Base-by-base conservation (phyloP, 768 basidiomycete genomes). In the Boletus pseudo-olivaceus region DNA sequence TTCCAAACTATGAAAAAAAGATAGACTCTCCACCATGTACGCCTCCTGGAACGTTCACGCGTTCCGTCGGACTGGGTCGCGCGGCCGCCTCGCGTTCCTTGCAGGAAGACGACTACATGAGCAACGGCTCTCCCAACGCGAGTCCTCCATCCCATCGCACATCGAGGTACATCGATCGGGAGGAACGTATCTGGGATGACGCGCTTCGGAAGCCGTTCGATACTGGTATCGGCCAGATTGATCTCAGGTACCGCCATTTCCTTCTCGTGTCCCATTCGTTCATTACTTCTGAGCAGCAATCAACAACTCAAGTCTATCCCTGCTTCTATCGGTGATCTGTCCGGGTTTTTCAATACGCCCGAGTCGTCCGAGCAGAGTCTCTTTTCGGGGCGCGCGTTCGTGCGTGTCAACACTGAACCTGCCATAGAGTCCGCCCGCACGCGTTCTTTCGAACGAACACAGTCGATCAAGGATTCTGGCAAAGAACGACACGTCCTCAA, bases 401-500 rank as follows among this genome's bases (percentile, higher is more conserved):
- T 55, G 40, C 79, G 77, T 34, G 57, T 73, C 41, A 57, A 59
- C 30, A 75, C 76, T 1, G 69, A 74, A 23, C 73, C 76, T 8
- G 35, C 54, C 42, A 59, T 56, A 53, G 66, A 62, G 33, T 64
- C 62, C 2, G 12, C 47, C 11, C 58, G 57, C 17, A 52, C 53
- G 40, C 62, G 62, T 45, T 68, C 64, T 6, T 63, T 71, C 9
- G 64, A 61, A 7, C 56, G 68, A 35, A 62, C 66, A 3, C 56
- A 67, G 60, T 64, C 67, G 12, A 59, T 71, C 38, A 57, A 60
- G 39, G 67, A 69, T 47, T 54, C 58, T 34, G 75, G 77, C 1
- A 67, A 76, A 37, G 74, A 78, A 9, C 74, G 75, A 61, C 74
- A 81, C 46, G 72, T 81, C 34, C 72, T 88, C 5, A 76, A 81